Conservation (phyloP, 106 monocot genomes). For the Cymbidium sinense region DNA sequence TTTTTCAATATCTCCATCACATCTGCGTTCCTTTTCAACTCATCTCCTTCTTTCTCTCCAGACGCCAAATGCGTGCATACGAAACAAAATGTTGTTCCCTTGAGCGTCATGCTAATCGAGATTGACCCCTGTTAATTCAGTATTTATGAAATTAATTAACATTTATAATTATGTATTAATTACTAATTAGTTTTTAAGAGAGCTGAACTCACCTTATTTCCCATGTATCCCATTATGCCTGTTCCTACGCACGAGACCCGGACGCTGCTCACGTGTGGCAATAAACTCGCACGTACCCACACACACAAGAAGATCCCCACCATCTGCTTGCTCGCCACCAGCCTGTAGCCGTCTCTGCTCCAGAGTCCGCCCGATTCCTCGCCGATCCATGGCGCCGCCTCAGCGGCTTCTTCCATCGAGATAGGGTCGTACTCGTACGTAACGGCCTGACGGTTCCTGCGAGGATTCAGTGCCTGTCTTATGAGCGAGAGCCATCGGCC, state of each 20-base stretch:
- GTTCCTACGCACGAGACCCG: constrained; percentile 60
- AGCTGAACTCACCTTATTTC: constrained; percentile 51
- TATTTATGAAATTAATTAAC: background rate
- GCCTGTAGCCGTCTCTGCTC: constrained; percentile 18
- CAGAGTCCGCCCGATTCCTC: background rate
- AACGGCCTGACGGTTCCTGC: background rate
- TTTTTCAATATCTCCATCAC: constrained; percentile 43
- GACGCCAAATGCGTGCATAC: constrained; percentile 59
- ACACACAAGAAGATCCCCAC: constrained; percentile 72
- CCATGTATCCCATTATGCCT: constrained; percentile 81
- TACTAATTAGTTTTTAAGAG: background rate
- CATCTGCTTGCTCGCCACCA: constrained; percentile 73
- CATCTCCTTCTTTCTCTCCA: constrained; percentile 54
- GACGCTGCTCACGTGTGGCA: constrained; percentile 31
- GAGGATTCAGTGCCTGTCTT: constrained; percentile 32
- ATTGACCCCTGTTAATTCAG: constrained; percentile 35
- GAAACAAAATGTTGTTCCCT: constrained; percentile 42
- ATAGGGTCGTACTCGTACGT: background rate
- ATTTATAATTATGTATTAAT: background rate
- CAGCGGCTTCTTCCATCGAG: background rate
- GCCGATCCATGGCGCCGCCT: background rate
- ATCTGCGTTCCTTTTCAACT: constrained; percentile 38
- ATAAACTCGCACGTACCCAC: constrained; percentile 46
- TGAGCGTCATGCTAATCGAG: constrained; percentile 49
- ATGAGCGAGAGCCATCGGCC: constrained; percentile 53